Evolutionary conservation across 1,284 basidiomycete genomes (phyloP), one percentile per base, ranked within the genome.

Genomic region (Ceratobasidium sp.): DNA sequence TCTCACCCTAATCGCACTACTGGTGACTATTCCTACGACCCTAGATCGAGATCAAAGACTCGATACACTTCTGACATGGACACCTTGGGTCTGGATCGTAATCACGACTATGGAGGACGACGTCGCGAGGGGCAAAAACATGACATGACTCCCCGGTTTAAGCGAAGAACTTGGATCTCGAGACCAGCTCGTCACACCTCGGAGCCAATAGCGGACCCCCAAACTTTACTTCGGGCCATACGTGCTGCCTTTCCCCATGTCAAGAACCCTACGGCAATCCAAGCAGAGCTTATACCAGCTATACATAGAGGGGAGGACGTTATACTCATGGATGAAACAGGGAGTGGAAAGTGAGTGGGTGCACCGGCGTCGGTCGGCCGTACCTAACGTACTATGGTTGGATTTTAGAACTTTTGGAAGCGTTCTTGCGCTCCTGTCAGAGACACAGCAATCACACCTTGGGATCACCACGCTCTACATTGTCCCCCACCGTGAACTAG

Each of bases 401-500:
- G 41, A 58, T n/a, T 53, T 23, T 72, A 92, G 91, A 79, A 90
- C 91, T 1, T 90, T 93, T 77, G 90, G 89, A 0, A 78, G 89
- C 26, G 80, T 89, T 36, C 77, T 92, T 28, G 89, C 88, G 14
- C 80, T 92, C 41, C 81, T 92, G 65, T 88, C 84, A 79, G 87
- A 88, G 79, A 80, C 83, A 53, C 83, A 84, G 39, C 43, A 62
- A 73, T 61, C 71, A 69, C 43, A 55, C 53, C 62, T 75, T 76
- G 72, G 62, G 16, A 82, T 85, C 39, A 84, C 83, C 28, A 84
- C 87, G 18, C 81, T 93, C 50, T 80, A 92, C 26, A 82, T 93
- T 52, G 89, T 92, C 3, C 92, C 92, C 4, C 92, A 93, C 78
- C 83, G 87, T 39, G 91, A 92, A 77, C 81, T 93, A 73, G 91